Evolutionary conservation across 345 rosid species (phyloP).

Genomic region (Syzygium jambos): DNA sequence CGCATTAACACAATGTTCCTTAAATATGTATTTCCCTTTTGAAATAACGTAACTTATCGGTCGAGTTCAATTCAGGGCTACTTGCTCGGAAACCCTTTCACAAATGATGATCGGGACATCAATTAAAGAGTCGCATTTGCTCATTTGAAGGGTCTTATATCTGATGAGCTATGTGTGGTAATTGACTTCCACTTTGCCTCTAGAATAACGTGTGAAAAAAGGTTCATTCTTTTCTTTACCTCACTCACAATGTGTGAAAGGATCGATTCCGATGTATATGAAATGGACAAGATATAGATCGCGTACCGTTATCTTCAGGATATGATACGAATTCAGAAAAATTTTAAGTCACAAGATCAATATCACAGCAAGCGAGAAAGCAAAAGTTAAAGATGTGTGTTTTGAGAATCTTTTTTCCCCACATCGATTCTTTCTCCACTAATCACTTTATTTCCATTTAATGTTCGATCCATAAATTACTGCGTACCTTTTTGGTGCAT

Average conservation of each 20-base stretch:
- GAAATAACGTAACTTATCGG: not conserved
- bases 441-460: not conserved
- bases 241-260: no score
- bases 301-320: not conserved
- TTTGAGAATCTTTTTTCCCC: no score
- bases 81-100: slow-evolving; percentile 18
- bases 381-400: not conserved
- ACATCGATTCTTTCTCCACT: not conserved
- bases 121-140: slow-evolving; percentile 13
- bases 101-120: slow-evolving; percentile 5
- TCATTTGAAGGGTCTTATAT: slow-evolving; percentile 11
- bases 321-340: not conserved
- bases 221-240: no score
- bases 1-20: not conserved
- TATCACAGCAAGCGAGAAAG: not conserved
- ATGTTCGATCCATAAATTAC: not conserved
- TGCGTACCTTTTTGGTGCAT: not conserved
- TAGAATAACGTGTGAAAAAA: accelerated
- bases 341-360: not conserved
- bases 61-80: slow-evolving; percentile 10
- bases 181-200: not conserved
- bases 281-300: not conserved
- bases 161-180: slow-evolving; percentile 14
- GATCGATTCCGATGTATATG: not conserved
- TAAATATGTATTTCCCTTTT: not conserved